Evolutionary conservation across 371 early-diverging fungal genomes (phyloP).

Genomic region (Rhizopus microsporus): DNA sequence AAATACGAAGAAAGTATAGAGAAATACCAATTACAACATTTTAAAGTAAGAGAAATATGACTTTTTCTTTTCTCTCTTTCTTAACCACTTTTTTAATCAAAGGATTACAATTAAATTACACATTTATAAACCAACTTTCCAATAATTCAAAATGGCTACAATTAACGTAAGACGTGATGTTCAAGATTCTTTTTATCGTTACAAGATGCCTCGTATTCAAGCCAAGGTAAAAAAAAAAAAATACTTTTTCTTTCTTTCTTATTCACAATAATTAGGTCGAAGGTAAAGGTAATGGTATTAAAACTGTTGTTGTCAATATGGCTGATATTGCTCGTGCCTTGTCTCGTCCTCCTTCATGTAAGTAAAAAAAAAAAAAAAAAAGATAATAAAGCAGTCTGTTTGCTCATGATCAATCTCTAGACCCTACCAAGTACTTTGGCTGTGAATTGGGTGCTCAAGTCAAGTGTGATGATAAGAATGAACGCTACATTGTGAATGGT

Average conservation of each 20-base stretch:
- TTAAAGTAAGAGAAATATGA: constrained; percentile 39
- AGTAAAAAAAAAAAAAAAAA: constrained; percentile 6
- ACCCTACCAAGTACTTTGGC: constrained; percentile 95
- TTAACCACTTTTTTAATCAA: neutral
- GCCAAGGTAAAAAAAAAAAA: constrained; percentile 65
- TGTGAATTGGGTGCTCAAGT: constrained; percentile 96
- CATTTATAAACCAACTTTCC: constrained; percentile 4
- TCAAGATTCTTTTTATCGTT: constrained; percentile 96
- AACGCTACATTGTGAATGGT: constrained; percentile 97
- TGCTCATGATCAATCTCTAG: constrained; percentile 22
- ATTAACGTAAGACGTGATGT: constrained; percentile 87
- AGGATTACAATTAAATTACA: too few relatives aligned
- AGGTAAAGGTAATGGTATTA: constrained; percentile 99
- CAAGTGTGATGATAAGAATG: constrained; percentile 87
- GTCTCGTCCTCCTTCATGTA: constrained; percentile 87
- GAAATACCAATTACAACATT: constrained; percentile 40
- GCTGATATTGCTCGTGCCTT: constrained; percentile 92
- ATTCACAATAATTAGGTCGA: constrained; percentile 68
- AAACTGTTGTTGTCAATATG: constrained; percentile 99
- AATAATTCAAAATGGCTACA: constrained; percentile 67
- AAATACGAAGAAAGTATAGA: constrained; percentile 48
- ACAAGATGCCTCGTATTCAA: constrained; percentile 98
- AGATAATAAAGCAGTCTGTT: constrained; percentile 1
- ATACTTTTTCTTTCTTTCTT: constrained; percentile 1
- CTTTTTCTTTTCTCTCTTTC: constrained; percentile 5